Evolutionary conservation across 1,139 yeast species (phyloP), one percentile per base, ranked within the genome.

Genomic region (Geotrichum citri-aurantii): DNA sequence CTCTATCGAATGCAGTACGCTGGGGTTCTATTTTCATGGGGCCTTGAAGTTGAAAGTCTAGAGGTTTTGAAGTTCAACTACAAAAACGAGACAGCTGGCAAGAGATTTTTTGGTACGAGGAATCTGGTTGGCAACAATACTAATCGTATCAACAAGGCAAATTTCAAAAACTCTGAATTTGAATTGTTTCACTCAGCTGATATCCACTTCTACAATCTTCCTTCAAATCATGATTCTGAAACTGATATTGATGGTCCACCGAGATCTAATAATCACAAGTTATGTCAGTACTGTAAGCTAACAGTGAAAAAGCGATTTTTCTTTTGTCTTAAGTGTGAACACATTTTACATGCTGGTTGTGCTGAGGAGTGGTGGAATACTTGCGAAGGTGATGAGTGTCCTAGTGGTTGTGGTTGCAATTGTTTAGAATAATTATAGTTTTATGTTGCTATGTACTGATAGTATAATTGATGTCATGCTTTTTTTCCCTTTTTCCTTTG

Each of bases 371-470:
- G 98, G 98, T 91, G 96, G 92, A 56, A 54, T 7, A 74, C 73
- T 17, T 74, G 71, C 0, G 78, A 77, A 2, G 74, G 73, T n/a
- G 66, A 66, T 50, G 90, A 86, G 65, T 92, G 98, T 71, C 86
- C 96, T 0, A 82, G 90, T 61, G 98, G 97, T 0, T 92, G 98
- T 74, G 97, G 97, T 0, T 92, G 98, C 68, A 65, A 71, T 10
- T 90, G 97, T 71, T 71, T 84, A 55, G 73, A 40, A 21, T 40
- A 21, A 52, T 37, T 42, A n/a, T n/a, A n/a, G n/a, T n/a, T n/a
- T n/a, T n/a, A n/a, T n/a, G n/a, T n/a, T n/a, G n/a, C n/a, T n/a
- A n/a, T n/a, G n/a, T n/a, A n/a, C n/a, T n/a, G n/a, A n/a, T n/a
- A n/a, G n/a, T n/a, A n/a, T n/a, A n/a, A n/a, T n/a, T n/a, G n/a